Conservation (phyloP, 2,329 filamentous ascomycete genomes). For the Botrytis paeoniae region DNA sequence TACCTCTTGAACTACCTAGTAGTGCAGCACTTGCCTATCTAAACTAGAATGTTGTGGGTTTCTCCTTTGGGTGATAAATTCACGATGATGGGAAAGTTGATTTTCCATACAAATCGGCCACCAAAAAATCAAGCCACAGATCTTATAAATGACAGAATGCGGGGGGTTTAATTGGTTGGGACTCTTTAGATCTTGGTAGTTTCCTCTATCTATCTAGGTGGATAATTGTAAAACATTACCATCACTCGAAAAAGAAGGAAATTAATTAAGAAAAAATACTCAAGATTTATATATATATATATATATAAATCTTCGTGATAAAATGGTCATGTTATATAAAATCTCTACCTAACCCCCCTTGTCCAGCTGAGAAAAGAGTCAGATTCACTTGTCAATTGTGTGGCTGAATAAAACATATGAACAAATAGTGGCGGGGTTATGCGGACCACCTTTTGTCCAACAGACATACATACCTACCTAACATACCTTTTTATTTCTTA, state of each 20-base stretch:
- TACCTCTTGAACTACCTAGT: neutral
- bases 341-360: neutral
- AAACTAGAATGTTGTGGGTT: neutral
- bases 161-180: neutral
- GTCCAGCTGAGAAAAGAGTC: slow-evolving; percentile 7
- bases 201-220: too few species aligned
- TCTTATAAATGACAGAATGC: neutral
- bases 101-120: slow-evolving; percentile 4
- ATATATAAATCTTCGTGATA: neutral
- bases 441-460: slow-evolving; percentile 8
- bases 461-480: neutral
- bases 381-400: neutral
- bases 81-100: slow-evolving; percentile 15
- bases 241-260: too few species aligned
- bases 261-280: too few species aligned
- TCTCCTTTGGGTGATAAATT: slow-evolving; percentile 19
- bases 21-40: neutral
- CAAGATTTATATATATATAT: neutral
- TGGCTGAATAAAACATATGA: slow-evolving; percentile 5
- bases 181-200: neutral
- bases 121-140: neutral
- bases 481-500: neutral
- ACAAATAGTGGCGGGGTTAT: slow-evolving; percentile 8
- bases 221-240: too few species aligned
- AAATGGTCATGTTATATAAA: neutral